Conservation (phyloP, 2,329 filamentous ascomycete genomes). For the Hypomyces rosellus region DNA sequence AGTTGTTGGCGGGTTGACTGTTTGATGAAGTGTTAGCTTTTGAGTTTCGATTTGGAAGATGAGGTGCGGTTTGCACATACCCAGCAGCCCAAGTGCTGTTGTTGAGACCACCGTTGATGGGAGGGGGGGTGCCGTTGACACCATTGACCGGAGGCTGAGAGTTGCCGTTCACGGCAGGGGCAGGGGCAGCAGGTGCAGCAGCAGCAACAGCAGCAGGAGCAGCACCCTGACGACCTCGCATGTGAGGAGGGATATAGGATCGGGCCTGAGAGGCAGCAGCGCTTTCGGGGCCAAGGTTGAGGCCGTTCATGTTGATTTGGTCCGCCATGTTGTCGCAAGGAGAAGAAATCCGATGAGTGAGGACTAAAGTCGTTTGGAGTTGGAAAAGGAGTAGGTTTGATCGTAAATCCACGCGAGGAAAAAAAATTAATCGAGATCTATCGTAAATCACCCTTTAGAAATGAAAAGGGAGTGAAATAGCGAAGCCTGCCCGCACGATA, state of each 20-base stretch:
- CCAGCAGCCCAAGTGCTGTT: slow-evolving; percentile 28
- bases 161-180: slow-evolving; percentile 24
- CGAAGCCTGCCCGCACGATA: slow-evolving; percentile 22
- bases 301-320: slow-evolving; percentile 74
- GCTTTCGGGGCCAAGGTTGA: slow-evolving; percentile 52
- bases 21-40: background rate
- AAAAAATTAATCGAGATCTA: slow-evolving; percentile 12
- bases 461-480: slow-evolving; percentile 21
- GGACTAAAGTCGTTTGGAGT: background rate
- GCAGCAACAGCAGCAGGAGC: slow-evolving; percentile 20
- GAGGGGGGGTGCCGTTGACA: slow-evolving; percentile 11
- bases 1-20: background rate
- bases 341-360: slow-evolving; percentile 15
- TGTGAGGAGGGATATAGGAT: slow-evolving; percentile 82
- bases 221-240: slow-evolving; percentile 51
- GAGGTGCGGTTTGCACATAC: slow-evolving; percentile 26
- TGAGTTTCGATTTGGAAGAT: too few relatives aligned
- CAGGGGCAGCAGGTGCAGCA: slow-evolving; percentile 26
- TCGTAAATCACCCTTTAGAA: slow-evolving; percentile 24
- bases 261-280: slow-evolving; percentile 36
- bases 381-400: slow-evolving; percentile 1
- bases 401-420: slow-evolving; percentile 3
- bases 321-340: slow-evolving; percentile 61
- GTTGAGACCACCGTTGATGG: slow-evolving; percentile 25
- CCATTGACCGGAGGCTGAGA: slow-evolving; percentile 18